Percentiles rank a stretch among this genome's conserved stretches.
phyloP scores from a whole-genome alignment of 345 rosid species.

The Excoecaria agallocha region DNA sequence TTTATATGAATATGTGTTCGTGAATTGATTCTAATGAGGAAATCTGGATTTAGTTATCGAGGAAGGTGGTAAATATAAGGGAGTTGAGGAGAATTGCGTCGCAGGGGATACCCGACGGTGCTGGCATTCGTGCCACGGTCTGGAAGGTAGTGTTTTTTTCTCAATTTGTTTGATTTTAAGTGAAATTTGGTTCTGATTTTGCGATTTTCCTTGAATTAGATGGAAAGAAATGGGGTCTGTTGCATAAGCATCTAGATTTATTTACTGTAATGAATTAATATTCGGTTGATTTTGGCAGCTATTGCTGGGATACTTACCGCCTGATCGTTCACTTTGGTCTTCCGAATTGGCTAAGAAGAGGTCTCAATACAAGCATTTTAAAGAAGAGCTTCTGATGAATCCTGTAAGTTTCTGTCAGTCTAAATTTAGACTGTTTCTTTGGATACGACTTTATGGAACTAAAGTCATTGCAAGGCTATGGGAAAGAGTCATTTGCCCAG shows the following conservation, averaged over 20 bases:
- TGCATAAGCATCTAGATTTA: neutral
- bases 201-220: neutral
- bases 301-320: conserved; percentile 73
- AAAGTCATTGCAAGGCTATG: neutral
- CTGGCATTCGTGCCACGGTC: conserved; percentile 75
- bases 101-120: conserved; percentile 84
- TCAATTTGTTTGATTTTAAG: neutral
- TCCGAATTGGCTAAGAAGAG: conserved; percentile 83
- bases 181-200: neutral
- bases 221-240: neutral
- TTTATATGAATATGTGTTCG: neutral
- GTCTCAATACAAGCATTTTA: conserved; percentile 82
- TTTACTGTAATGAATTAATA: neutral
- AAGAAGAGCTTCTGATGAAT: conserved; percentile 87
- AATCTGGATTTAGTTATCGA: conserved; percentile 51
- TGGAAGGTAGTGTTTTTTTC: conserved; percentile 62
- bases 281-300: conserved; percentile 50
- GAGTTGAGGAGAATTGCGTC: conserved; percentile 78
- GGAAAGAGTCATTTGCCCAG: neutral
- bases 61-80: conserved; percentile 71
- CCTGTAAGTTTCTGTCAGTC: conserved; percentile 58
- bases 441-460: neutral
- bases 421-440: neutral
- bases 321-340: conserved; percentile 77
- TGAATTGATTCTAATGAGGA: conserved; percentile 1